Evolutionary conservation across 2,329 filamentous ascomycete genomes (phyloP).

Genomic region (Colletotrichum spinosum): DNA sequence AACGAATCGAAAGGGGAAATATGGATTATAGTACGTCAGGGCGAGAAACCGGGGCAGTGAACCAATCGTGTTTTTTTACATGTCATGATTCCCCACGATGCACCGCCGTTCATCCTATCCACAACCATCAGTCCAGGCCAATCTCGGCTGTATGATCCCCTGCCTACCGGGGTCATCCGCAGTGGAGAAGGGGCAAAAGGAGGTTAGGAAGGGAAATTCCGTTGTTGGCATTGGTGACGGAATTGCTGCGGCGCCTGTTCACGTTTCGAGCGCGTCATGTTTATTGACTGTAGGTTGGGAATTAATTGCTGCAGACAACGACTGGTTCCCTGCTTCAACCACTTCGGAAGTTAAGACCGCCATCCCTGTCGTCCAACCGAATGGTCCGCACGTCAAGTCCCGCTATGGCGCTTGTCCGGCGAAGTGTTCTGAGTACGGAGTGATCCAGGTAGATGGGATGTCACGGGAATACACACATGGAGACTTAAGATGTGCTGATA

Average conservation of each 20-base stretch:
- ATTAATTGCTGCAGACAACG: constrained; percentile 1
- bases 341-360: background rate
- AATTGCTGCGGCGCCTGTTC: constrained; percentile 3
- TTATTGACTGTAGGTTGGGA: constrained; percentile 1
- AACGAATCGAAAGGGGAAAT: no score
- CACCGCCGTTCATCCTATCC: no score
- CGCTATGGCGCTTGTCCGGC: constrained; percentile 10
- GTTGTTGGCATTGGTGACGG: constrained; percentile 4
- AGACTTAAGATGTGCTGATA: background rate
- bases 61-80: no score
- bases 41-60: no score
- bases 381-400: background rate
- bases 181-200: background rate
- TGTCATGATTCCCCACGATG: no score
- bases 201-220: background rate
- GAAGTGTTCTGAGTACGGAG: background rate
- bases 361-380: background rate
- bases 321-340: background rate
- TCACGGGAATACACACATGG: background rate
- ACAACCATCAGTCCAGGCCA: no score
- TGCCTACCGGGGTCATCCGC: no score
- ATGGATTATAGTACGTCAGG: no score
- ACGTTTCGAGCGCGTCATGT: background rate
- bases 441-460: constrained; percentile 8
- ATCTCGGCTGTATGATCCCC: no score